A percentile compares a stretch with the other conserved stretches of the same genome.
Evolutionary conservation across 176 grass and related monocot species (phyloP).

Genomic region (Musa troglodytarum): DNA sequence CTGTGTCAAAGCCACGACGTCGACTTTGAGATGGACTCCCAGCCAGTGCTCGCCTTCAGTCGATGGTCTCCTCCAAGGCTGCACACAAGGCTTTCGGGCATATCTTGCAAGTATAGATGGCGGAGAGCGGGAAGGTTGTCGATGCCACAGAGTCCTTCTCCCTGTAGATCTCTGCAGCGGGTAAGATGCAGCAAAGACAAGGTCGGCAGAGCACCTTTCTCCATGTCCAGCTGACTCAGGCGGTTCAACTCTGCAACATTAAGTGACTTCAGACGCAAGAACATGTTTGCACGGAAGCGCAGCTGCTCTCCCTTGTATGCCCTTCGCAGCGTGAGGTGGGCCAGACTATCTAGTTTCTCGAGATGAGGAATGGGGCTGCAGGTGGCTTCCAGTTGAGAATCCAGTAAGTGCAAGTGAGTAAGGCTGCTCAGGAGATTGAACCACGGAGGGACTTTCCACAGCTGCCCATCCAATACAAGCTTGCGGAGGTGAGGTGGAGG

Average conservation of each 20-base stretch:
- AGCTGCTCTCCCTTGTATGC: background rate
- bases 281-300: background rate
- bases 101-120: background rate
- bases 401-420: constrained; percentile 11
- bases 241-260: background rate
- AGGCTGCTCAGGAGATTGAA: constrained; percentile 7
- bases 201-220: background rate
- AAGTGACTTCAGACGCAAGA: constrained; percentile 1
- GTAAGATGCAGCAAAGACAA: background rate
- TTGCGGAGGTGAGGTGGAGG: constrained; percentile 12
- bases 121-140: background rate
- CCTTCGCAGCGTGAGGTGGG: background rate
- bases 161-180: background rate
- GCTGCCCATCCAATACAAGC: constrained; percentile 10
- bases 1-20: too few species aligned
- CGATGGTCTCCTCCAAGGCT: background rate
- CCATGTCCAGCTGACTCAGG: background rate
- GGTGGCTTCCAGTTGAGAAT: background rate
- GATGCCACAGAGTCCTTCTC: background rate
- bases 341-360: background rate
- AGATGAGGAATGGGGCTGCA: background rate
- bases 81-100: background rate
- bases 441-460: background rate
- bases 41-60: background rate
- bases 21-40: too few species aligned